phyloP scores from a whole-genome alignment of 352 stramenopile species.

The Phytophthora chlamydospora region DNA sequence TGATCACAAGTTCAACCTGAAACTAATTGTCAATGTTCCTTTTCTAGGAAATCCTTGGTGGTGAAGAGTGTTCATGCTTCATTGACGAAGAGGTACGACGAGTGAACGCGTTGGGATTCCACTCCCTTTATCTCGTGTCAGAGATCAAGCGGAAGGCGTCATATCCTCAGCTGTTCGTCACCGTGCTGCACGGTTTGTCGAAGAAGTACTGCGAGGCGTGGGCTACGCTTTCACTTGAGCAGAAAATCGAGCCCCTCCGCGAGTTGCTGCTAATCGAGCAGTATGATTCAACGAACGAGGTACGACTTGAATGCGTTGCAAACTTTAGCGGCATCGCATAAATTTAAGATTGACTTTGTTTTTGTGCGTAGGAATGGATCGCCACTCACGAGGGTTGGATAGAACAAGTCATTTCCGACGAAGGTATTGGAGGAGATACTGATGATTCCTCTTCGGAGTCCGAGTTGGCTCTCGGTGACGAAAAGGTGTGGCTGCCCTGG shows the following conservation, averaged over 20 bases:
- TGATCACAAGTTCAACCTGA: not conserved
- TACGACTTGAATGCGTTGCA: constrained; percentile 24
- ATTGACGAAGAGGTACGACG: constrained; percentile 67
- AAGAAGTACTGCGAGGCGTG: constrained; percentile 75
- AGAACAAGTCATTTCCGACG: constrained; percentile 67
- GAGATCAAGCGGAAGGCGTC: constrained; percentile 46
- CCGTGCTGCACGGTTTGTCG: constrained; percentile 57
- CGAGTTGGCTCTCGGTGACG: constrained; percentile 51
- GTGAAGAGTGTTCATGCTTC: constrained; percentile 37
- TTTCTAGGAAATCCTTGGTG: constrained; percentile 28
- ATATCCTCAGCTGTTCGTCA: constrained; percentile 61
- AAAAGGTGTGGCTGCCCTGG: constrained; percentile 88
- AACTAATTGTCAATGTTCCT: constrained; percentile 2
- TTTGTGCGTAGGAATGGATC: constrained; percentile 70
- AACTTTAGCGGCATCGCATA: not conserved
- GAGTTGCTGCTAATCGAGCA: constrained; percentile 69
- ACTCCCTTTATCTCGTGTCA: constrained; percentile 63
- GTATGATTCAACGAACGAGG: constrained; percentile 80
- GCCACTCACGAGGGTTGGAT: constrained; percentile 73
- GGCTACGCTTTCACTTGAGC: constrained; percentile 54
- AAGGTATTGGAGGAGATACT: constrained; percentile 45
- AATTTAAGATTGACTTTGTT: not conserved
- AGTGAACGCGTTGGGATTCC: constrained; percentile 48
- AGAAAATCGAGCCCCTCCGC: constrained; percentile 73
- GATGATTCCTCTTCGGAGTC: constrained; percentile 50